These are phyloP conservation scores for Penicillium italicum DNA, from an alignment of 2,329 filamentous ascomycete genomes.

Conservation along the genomic window DNA sequence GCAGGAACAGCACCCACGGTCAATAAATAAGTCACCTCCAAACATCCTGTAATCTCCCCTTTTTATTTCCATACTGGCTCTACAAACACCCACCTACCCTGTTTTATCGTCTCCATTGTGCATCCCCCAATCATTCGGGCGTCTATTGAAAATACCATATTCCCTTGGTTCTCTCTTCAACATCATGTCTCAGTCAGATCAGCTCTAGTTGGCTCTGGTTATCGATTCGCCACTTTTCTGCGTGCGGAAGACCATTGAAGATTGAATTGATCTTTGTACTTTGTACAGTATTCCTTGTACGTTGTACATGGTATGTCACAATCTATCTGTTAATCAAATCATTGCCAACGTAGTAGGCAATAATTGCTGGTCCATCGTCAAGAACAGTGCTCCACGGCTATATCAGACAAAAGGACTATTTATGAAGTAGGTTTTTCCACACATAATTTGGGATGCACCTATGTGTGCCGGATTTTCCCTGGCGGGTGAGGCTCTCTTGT, in stretches of 20 bases:
- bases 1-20: slow-evolving; percentile 22
- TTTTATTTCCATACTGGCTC: slow-evolving; percentile 3
- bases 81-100: not conserved
- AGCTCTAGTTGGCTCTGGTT: not conserved
- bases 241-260: not conserved
- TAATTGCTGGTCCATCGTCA: not conserved
- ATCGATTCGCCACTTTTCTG: not conserved
- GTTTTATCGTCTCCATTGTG: slow-evolving; percentile 9
- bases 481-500: too few species aligned
- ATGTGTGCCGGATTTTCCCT: too few species aligned
- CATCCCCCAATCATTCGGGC: slow-evolving; percentile 24
- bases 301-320: not conserved
- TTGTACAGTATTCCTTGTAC: slow-evolving; percentile 5
- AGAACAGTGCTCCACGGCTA: not conserved
- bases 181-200: not conserved
- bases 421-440: too few species aligned
- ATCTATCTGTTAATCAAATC: not conserved
- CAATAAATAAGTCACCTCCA: slow-evolving; percentile 19
- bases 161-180: slow-evolving; percentile 6
- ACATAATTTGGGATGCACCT: too few species aligned
- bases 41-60: not conserved
- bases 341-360: not conserved
- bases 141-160: slow-evolving; percentile 25
- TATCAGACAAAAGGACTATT: not conserved
- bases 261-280: not conserved